phyloP scores from a whole-genome alignment of 768 basidiomycete species.

The Hericium coralloides region DNA sequence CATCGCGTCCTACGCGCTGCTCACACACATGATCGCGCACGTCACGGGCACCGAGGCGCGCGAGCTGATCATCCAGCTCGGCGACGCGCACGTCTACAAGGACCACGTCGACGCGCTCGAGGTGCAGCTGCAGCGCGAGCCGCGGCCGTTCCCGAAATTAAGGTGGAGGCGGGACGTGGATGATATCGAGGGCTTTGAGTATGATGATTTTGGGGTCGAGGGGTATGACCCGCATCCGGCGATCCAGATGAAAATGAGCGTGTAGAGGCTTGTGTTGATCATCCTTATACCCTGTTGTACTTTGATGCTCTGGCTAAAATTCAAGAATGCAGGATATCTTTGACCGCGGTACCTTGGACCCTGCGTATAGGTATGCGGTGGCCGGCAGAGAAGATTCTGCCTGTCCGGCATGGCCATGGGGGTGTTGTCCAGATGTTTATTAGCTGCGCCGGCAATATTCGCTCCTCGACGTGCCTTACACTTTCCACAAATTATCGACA shows the following conservation, averaged over 20 bases:
- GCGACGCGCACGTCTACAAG: slow-evolving; percentile 93
- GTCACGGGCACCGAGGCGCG: slow-evolving; percentile 80
- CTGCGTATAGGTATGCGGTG: not conserved
- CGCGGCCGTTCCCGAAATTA: slow-evolving; percentile 77
- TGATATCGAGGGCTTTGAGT: slow-evolving; percentile 74
- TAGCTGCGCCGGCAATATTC: no score
- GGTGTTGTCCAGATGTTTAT: no score
- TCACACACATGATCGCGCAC: slow-evolving; percentile 96
- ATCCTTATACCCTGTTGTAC: not conserved
- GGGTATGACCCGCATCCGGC: slow-evolving; percentile 78
- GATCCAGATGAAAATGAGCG: slow-evolving; percentile 97
- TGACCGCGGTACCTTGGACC: not conserved
- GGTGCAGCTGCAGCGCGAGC: slow-evolving; percentile 70
- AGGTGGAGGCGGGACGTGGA: slow-evolving; percentile 56
- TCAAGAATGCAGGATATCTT: not conserved
- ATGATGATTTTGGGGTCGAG: slow-evolving; percentile 77
- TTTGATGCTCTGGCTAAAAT: not conserved
- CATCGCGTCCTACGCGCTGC: slow-evolving; percentile 95
- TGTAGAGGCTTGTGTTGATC: slow-evolving; percentile 27
- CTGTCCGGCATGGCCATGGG: no score
- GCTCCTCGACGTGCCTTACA: no score
- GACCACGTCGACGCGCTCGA: slow-evolving; percentile 88
- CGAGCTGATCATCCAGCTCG: slow-evolving; percentile 92
- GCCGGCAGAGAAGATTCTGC: no score
- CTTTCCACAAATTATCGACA: no score